Evolutionary conservation across 495 filamentous ascomycete species (phyloP).

Genomic region (Margaritispora aquatica): DNA sequence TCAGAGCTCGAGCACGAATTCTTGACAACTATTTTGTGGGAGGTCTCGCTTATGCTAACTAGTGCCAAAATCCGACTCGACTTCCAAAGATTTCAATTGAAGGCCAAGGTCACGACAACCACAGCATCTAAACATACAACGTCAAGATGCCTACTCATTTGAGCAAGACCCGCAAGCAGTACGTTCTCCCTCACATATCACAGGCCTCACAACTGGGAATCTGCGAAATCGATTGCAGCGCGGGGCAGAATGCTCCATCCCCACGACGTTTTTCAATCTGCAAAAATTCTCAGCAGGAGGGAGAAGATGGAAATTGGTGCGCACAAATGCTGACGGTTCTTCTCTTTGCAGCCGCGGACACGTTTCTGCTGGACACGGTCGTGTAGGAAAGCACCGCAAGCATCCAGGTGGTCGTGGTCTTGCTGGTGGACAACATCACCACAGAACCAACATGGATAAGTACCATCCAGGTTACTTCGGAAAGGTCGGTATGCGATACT

Average conservation of each 20-base stretch:
- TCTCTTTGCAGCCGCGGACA: conserved; percentile 67
- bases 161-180: conserved; percentile 80
- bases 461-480: conserved; percentile 97
- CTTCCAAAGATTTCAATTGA: background rate
- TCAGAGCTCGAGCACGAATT: background rate
- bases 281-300: background rate
- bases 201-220: background rate
- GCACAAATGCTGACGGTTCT: background rate
- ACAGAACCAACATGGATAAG: conserved; percentile 91
- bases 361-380: conserved; percentile 89
- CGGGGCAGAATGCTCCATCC: conserved; percentile 1
- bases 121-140: background rate
- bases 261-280: background rate
- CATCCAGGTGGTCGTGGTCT: conserved; percentile 92
- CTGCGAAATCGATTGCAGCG: conserved; percentile 3
- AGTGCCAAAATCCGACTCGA: background rate
- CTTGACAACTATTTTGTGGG: background rate
- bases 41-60: background rate
- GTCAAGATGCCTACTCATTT: conserved; percentile 74
- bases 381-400: conserved; percentile 91
- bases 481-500: conserved; percentile 95
- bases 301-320: background rate
- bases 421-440: conserved; percentile 95
- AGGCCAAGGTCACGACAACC: background rate
- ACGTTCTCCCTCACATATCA: conserved; percentile 35